Evolutionary conservation across 768 basidiomycete species (phyloP), one percentile per base, ranked within the genome.

Genomic region (Lentinula edodes): DNA sequence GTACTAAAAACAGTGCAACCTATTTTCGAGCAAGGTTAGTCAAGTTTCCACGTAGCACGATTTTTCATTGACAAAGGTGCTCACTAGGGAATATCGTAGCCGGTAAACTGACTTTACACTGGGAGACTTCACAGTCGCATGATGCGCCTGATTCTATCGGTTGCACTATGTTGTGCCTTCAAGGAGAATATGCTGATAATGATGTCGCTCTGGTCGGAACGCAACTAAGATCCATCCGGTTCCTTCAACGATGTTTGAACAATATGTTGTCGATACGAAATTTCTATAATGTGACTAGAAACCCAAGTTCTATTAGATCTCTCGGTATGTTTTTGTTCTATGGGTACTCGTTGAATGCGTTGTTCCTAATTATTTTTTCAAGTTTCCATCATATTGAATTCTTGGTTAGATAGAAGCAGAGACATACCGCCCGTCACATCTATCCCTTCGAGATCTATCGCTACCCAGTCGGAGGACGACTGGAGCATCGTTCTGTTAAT

Each of bases 401-500:
- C 18, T 16, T 45, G 15, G 20, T 35, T 48, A 32, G 32, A 35
- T 20, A 36, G 5, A 23, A 56, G 18, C 16, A 28, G 41, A 36
- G 56, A 5, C 28, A 6, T 50, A 35, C 58, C 46, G 18, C 75
- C 83, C 8, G 69, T 76, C 10, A 85, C 83, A 10, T 67, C 70
- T 23, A 76, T 89, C 54, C 84, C 87, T 2, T 86, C 83, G 66
- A 73, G 77, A 39, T 67, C 66, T 50, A 80, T 89, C 50, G 76
- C 83, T 5, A 80, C 78, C 38, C 62, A 63, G 15, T 65, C 68
- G 1, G 64, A 62, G 34, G 75, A 82, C 61, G 71, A 78, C 58
- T 89, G 86, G 85, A 81, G 86, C 68, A 78, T 78, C 68, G 84
- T 80, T 18, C 66, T 87, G 61, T 82, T 80, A 68, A 75, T 85